These are phyloP conservation scores for Lotmaria passim DNA, from an alignment of 208 protist genomes.

Conservation along the genomic window DNA sequence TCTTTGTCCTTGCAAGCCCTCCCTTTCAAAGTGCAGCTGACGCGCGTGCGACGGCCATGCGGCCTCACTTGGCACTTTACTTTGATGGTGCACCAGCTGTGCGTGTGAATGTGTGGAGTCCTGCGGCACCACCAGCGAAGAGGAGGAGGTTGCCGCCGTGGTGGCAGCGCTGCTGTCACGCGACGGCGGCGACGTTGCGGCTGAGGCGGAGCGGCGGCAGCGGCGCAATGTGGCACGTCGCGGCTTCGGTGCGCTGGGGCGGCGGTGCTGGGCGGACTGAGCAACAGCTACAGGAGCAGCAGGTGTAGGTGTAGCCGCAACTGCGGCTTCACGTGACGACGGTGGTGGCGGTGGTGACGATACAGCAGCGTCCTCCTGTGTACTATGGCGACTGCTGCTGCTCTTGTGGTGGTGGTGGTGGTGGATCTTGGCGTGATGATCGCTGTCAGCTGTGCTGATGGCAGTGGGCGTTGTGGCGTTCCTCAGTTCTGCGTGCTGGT, in stretches of 20 bases:
- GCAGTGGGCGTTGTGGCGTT: too few species aligned
- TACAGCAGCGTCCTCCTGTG: too few species aligned
- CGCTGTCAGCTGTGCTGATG: too few species aligned
- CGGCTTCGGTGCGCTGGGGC: background rate
- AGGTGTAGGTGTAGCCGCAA: background rate
- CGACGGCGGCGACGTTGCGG: background rate
- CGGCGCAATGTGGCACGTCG: constrained; percentile 2
- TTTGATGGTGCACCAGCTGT: background rate
- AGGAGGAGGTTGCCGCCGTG: too few species aligned
- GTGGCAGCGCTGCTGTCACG: constrained; percentile 5
- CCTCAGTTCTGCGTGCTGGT: too few species aligned
- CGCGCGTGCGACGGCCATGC: constrained; percentile 3
- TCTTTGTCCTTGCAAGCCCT: background rate
- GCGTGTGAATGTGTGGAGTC: background rate
- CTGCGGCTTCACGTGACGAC: constrained; percentile 2
- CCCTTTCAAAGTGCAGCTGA: constrained; percentile 16
- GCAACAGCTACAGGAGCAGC: background rate
- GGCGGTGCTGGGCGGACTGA: background rate
- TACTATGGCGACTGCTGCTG: too few species aligned
- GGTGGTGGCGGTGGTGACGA: too few species aligned
- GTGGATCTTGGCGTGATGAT: too few species aligned
- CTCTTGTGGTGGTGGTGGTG: too few species aligned
- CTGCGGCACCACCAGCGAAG: background rate
- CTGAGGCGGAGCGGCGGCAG: constrained; percentile 12
- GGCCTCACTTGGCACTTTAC: background rate